Evolutionary conservation across 2,329 filamentous ascomycete genomes (phyloP), one percentile per base, ranked within the genome.

Genomic region (Colletotrichum endophyticum): DNA sequence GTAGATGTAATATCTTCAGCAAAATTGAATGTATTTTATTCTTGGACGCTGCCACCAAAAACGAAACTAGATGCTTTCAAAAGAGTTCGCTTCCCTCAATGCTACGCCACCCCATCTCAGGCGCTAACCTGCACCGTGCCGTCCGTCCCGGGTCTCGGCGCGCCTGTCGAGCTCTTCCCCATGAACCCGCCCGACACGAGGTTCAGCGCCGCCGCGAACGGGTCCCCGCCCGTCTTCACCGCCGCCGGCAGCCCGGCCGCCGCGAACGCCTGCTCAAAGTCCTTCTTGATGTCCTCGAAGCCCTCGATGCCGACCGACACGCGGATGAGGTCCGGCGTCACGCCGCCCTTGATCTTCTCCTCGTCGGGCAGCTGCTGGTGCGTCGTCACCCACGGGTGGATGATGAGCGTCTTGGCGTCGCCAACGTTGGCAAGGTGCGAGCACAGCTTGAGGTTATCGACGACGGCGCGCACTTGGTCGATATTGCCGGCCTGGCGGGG

Each of bases 391-490:
- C 92, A 94, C 3, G 93, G 93, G 81, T 95, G 93, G 75, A 94
- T 94, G 27, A 93, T 92, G 70, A 94, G 87, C 13, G 93, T 94
- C 86, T 95, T 95, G 36, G 92, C 92, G 80, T 95, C 93, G 72
- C 93, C 93, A 39, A 95, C 93, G 81, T 95, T 95, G 62, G 94
- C 94, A 75, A 95, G 86, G 81, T 95, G 94, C 22, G 92, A 94
- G 78, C 94, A 92, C 80, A 95, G 85, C 87, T 94, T 94, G 83
- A 95, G 92, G 80, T 90, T 90, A 82, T 95, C 94, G 25, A 95
- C 94, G n/a, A 95, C 90, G 9, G 82, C 81, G 79, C 75, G 75
- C 44, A 84, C 81, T 71, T 84, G 79, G 68, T 84, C 82, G 57
- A 84, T 82, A 75, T 82, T 81, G 44, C 83, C 83, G 16, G 82